Evolutionary conservation across 495 filamentous ascomycete species (phyloP), one percentile per base, ranked within the genome.

Genomic region (Patellaria atrata): DNA sequence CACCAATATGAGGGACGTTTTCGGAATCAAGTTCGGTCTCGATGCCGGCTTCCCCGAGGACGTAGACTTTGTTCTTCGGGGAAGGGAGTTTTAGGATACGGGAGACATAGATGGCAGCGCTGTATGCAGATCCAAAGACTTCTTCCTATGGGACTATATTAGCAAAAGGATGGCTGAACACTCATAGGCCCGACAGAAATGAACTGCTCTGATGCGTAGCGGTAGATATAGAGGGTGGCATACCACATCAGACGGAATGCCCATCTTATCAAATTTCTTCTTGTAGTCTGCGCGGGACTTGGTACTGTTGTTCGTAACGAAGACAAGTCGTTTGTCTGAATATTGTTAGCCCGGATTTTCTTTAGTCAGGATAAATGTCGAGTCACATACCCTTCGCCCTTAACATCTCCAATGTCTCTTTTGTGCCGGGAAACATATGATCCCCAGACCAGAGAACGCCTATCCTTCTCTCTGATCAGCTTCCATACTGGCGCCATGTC

Each of bases 241-340:
- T 48, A 77, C 73, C 20, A 68, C 70, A 33, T 67, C 64, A 43
- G 73, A 74, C 0, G 80, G 77, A 40, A 97, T 94, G 0, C 81
- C 82, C 47, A 94, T 62, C 15, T 53, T 58, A n/a, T 77, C 73
- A 29, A 97, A 71, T 47, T 94, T 96, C 60, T 86, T 85, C 55
- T 76, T 74, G 58, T 96, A 96, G 48, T 91, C 82, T 16, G 71
- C 66, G 12, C 89, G 81, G 12, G 87, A 93, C 54, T 96, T 96
- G 18, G 89, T 96, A 54, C 82, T 91, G 67, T 99, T 99, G 58
- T 99, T 99, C 3, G 89, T 96, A 28, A 99, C 89, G 53, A 99
- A 99, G 39, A 99, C 75, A 12, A 89, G 63, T 57, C 76, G 80
- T 56, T 99, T 99, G 35, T 82, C 85, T 89, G 42, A 1, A 13